A percentile compares a stretch with the other conserved stretches of the same genome.
These are phyloP conservation scores for Peronospora belbahrii DNA, from an alignment of 352 stramenopile species.

Conservation along the genomic window DNA sequence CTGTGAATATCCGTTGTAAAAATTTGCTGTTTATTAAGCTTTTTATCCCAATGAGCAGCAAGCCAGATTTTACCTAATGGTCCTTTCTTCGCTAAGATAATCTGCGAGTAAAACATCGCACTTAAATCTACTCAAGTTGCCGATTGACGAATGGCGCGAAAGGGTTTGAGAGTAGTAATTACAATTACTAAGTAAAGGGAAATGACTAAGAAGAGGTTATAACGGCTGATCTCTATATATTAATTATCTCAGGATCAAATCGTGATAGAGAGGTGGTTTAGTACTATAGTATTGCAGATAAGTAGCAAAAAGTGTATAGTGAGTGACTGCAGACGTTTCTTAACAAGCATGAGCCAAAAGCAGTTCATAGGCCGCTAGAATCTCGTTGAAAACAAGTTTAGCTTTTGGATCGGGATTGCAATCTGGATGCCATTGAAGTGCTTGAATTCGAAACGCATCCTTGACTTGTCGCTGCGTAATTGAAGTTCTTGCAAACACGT, in stretches of 20 bases:
- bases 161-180: no score
- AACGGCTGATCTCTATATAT: no score
- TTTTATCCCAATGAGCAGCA: constrained; percentile 99
- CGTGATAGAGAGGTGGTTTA: no score
- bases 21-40: constrained; percentile 97
- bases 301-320: neutral
- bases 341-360: constrained; percentile 29
- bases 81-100: constrained; percentile 98
- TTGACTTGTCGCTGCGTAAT: constrained; percentile 33
- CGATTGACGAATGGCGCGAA: no score
- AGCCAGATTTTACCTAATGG: constrained; percentile 98
- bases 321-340: neutral
- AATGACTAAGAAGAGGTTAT: no score
- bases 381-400: constrained; percentile 76
- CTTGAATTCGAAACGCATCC: constrained; percentile 51
- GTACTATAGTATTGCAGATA: no score
- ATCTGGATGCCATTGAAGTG: constrained; percentile 90
- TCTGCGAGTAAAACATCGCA: constrained; percentile 98
- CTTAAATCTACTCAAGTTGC: no score
- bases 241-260: no score
- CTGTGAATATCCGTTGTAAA: constrained; percentile 95
- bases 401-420: constrained; percentile 80
- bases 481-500: neutral
- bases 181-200: no score
- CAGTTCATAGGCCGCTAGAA: constrained; percentile 85